These are phyloP conservation scores for Coemansia umbellata DNA, from an alignment of 192 early-diverging fungal species.

Conservation along the genomic window DNA sequence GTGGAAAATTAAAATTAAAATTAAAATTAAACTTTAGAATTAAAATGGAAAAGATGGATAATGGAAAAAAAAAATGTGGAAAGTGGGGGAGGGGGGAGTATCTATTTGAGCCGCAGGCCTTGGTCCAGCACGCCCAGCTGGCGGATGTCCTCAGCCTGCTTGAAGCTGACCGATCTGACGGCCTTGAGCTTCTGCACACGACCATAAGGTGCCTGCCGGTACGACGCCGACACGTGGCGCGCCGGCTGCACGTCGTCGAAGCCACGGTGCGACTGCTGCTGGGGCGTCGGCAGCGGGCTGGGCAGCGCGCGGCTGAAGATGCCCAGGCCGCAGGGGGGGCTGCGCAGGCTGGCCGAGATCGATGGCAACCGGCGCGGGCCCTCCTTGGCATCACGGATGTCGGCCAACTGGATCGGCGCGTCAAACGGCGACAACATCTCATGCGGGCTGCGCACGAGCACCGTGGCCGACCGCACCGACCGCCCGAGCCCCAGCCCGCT, in stretches of 20 bases:
- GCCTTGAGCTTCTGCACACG: conserved; percentile 6
- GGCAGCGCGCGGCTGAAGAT: conserved; percentile 35
- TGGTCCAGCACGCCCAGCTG: conserved; percentile 44
- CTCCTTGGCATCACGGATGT: conserved; percentile 36
- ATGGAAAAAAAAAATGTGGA: not conserved
- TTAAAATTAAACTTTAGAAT: too few relatives aligned
- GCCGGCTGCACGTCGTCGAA: conserved; percentile 31
- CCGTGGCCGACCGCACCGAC: conserved; percentile 34
- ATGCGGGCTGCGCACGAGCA: conserved; percentile 24
- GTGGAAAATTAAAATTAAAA: not conserved
- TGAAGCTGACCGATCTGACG: conserved; percentile 44
- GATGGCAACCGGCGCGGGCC: conserved; percentile 49
- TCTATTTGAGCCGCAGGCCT: conserved; percentile 38
- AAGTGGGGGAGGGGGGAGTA: not conserved
- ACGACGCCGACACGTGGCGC: conserved; percentile 8
- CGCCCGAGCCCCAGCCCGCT: conserved; percentile 13
- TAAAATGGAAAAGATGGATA: not conserved
- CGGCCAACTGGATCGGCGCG: conserved; percentile 32
- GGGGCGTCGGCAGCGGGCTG: conserved; percentile 41
- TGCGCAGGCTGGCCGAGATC: conserved; percentile 33
- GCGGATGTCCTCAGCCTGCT: conserved; percentile 45
- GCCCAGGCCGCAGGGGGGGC: conserved; percentile 31
- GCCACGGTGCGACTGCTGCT: conserved; percentile 21
- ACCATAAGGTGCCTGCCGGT: conserved; percentile 35
- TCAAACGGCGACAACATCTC: not conserved